A percentile compares a stretch with the other conserved stretches of the same genome.
phyloP scores from a whole-genome alignment of 2,329 filamentous ascomycete species.

The Penicillium vulpinum region DNA sequence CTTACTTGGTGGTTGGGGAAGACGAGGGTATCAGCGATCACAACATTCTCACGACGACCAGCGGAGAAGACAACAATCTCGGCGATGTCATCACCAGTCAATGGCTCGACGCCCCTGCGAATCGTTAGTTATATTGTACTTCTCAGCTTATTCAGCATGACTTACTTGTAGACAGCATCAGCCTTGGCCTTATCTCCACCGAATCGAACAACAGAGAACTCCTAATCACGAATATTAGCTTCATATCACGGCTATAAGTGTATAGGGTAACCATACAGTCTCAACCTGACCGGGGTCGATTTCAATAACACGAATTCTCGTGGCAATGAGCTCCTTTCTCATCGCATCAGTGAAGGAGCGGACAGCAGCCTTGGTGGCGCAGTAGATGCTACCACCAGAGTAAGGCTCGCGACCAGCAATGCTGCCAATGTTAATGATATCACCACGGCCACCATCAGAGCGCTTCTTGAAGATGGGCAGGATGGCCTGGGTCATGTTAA shows the following conservation, averaged over 20 bases:
- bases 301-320: constrained; percentile 78
- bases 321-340: constrained; percentile 78
- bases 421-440: constrained; percentile 93
- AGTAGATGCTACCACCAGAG: constrained; percentile 84
- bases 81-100: constrained; percentile 88
- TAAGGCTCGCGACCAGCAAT: constrained; percentile 90
- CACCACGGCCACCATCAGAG: constrained; percentile 72
- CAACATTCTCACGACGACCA: constrained; percentile 82
- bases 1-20: constrained; percentile 85
- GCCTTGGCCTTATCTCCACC: constrained; percentile 87
- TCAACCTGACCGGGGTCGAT: constrained; percentile 92
- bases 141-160: constrained; percentile 11
- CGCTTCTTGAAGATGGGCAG: constrained; percentile 74
- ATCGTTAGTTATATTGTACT: neutral
- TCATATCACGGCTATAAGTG: neutral
- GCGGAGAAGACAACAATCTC: constrained; percentile 86
- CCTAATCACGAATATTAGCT: constrained; percentile 46
- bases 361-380: constrained; percentile 87
- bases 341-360: constrained; percentile 80
- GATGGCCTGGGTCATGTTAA: constrained; percentile 94
- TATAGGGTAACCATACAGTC: constrained; percentile 56
- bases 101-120: constrained; percentile 70
- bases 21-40: constrained; percentile 81
- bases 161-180: constrained; percentile 81
- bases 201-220: constrained; percentile 87